Base-by-base conservation (phyloP, 73 alveolate genomes). In the Loxodes magnus region DNA sequence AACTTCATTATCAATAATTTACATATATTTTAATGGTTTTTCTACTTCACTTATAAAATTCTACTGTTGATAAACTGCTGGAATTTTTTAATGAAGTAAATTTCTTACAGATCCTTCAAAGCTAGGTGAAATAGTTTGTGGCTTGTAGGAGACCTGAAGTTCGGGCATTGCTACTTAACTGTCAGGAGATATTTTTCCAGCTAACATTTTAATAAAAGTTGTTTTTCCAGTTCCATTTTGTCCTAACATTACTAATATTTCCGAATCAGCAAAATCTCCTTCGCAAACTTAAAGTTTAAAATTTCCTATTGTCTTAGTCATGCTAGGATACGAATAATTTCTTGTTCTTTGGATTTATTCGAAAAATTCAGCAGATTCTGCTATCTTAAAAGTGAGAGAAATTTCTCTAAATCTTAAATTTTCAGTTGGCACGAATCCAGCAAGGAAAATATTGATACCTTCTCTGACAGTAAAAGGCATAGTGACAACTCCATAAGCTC, bases 401-500 rank as follows among this genome's bases (percentile, higher is more conserved):
- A 70, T 87, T 24, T 87, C 98, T 68, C 99, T 86, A 66, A 94
- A 94, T 64, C 99, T 63, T 84, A 94, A 79, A 67, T 94, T 94
- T 73, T 94, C 99, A 25, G 98, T 89, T 35, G 98, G 99, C 52
- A 94, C 83, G 73, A 94, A 94, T 36, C 99, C 99, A 16, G 90
- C 91, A 27, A 90, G 71, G 89, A 94, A 94, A 25, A 94, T 74
- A 65, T 94, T 94, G 79, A 94, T 94, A 29, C 99, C 99, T 68
- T 94, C 99, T 30, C 98, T 77, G n/a, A 94, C 99, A 34, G 95
- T 69, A 72, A 82, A 92, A 12, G 99, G 99, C 96, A 92, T 71
- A n/a, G 99, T 94, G 29, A 94, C 99, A 7, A 94, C 97, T 12
- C 99, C 99, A 61, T 94, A 94, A 30, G 93, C 98, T 27, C 96